Conservation (phyloP, 2,329 filamentous ascomycete genomes). For the Proliferodiscus dingleyae region DNA sequence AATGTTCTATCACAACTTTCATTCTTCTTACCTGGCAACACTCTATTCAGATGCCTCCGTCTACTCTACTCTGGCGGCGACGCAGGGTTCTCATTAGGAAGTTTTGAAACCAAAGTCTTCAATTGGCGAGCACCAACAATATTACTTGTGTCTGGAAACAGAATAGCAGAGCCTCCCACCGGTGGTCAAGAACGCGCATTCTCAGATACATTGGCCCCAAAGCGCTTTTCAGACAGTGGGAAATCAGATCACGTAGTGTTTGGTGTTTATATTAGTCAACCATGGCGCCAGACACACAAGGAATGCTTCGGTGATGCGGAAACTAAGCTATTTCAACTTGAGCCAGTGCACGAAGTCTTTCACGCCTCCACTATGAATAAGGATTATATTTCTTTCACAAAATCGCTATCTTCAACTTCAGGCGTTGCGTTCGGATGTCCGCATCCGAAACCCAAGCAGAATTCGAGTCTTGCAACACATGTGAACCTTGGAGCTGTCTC, state of each 20-base stretch:
- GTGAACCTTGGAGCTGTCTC: conserved; percentile 58
- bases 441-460: conserved; percentile 43
- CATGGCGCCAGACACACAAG: conserved; percentile 65
- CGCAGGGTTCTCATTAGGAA: conserved; percentile 72
- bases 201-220: conserved; percentile 57
- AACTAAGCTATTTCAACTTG: conserved; percentile 65
- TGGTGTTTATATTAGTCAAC: conserved; percentile 60
- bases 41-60: conserved; percentile 61
- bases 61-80: conserved; percentile 66
- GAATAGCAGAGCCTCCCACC: conserved; percentile 46
- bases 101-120: conserved; percentile 69
- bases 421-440: conserved; percentile 64
- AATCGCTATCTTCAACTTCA: conserved; percentile 53
- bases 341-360: conserved; percentile 68
- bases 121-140: conserved; percentile 74
- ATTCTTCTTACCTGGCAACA: conserved; percentile 62
- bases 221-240: conserved; percentile 51
- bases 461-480: conserved; percentile 29
- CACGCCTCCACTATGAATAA: conserved; percentile 57
- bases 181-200: conserved; percentile 52
- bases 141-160: conserved; percentile 62
- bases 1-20: conserved; percentile 65
- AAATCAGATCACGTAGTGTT: conserved; percentile 54
- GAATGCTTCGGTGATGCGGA: conserved; percentile 63
- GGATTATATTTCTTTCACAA: conserved; percentile 66